Evolutionary conservation across 1,139 yeast species (phyloP), one percentile per base, ranked within the genome.

Genomic region (Pichia sp.): DNA sequence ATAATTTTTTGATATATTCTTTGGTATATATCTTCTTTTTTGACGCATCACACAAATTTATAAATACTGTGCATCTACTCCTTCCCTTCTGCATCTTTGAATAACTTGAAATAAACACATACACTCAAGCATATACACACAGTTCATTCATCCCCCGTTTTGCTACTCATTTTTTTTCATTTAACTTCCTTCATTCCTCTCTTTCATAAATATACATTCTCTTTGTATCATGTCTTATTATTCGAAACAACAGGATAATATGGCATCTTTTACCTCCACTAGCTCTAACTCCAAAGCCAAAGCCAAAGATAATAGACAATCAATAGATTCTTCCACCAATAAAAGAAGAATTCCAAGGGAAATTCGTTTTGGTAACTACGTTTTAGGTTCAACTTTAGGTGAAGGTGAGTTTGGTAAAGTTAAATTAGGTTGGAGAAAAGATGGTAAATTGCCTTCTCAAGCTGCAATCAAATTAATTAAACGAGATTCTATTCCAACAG

Each of bases 401-500:
- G 96, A 89, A 65, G 98, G 98, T 33, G 97, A 91, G 60, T 91
- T 91, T 62, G 98, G 97, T 45, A 89, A 89, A 63, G 98, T 91
- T 47, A 91, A 89, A 61, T 70, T 91, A n/a, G 97, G 96, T 16
- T 89, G 96, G 96, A 70, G 95, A 43, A 81, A 82, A 61, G 91
- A 81, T 56, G 88, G 88, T 27, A 68, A 70, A 49, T 72, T 70
- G 35, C 88, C 94, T 5, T 78, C 83, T 41, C 93, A 87, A 64
- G 96, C 89, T 20, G 98, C 98, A 38, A 88, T 91, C 54, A 91
- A 91, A 60, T 74, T 91, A 48, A 87, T 91, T 47, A 80, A 89
- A 56, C 72, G 95, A 55, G 96, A 88, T 47, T 76, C 86, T 16
- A 81, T 91, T 15, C 78, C 86, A 41, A 82, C 86, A 50, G 88